Conservation (phyloP, 2,329 filamentous ascomycete species). For the Fusarium brachygibbosum region DNA sequence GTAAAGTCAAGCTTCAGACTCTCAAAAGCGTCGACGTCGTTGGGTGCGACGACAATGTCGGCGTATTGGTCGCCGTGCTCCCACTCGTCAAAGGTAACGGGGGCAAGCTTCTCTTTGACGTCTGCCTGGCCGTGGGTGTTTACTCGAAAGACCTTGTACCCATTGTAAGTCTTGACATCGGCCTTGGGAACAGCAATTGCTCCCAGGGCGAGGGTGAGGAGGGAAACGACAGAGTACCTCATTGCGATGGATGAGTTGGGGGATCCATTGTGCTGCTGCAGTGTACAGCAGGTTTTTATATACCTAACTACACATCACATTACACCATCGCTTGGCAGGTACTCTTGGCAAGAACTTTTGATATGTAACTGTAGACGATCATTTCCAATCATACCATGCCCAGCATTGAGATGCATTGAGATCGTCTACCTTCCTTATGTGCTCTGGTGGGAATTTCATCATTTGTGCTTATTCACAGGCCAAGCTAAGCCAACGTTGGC, state of each 20-base stretch:
- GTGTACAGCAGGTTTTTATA: background rate
- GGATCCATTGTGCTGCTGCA: background rate
- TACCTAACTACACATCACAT: background rate
- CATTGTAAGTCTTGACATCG: constrained; percentile 48
- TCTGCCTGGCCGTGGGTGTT: constrained; percentile 59
- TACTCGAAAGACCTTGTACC: constrained; percentile 59
- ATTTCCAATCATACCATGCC: constrained; percentile 11
- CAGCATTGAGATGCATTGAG: constrained; percentile 11
- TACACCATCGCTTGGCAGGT: constrained; percentile 8
- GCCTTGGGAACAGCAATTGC: constrained; percentile 35
- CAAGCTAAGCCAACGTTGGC: constrained; percentile 4
- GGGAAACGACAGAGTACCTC: constrained; percentile 37
- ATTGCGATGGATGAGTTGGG: constrained; percentile 29
- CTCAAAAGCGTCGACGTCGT: constrained; percentile 49
- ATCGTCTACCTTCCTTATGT: constrained; percentile 32
- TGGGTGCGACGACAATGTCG: constrained; percentile 52
- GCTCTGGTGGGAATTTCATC: constrained; percentile 11
- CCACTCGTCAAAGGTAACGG: constrained; percentile 45
- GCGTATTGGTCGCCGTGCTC: constrained; percentile 43
- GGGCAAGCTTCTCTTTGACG: constrained; percentile 53
- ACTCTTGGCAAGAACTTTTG: constrained; percentile 23
- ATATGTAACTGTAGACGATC: constrained; percentile 17
- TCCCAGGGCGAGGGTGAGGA: constrained; percentile 37
- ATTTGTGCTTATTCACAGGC: constrained; percentile 16
- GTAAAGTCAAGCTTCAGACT: constrained; percentile 50